phyloP scores from a whole-genome alignment of 495 filamentous ascomycete genomes.

The Penicillium silybi region DNA sequence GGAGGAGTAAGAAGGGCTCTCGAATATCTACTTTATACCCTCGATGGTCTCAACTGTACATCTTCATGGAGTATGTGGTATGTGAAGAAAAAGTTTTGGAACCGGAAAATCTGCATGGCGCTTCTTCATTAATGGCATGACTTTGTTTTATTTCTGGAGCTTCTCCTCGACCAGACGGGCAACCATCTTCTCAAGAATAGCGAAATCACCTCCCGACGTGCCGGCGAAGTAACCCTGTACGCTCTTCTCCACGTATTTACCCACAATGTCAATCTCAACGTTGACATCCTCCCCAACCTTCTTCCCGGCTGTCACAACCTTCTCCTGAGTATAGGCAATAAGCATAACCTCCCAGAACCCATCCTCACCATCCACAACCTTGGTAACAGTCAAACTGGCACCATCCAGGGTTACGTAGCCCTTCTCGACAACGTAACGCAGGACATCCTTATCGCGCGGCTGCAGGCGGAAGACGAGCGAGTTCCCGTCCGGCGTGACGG shows the following conservation, averaged over 20 bases:
- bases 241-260: constrained; percentile 98
- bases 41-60: constrained; percentile 20
- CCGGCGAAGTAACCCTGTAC: constrained; percentile 57
- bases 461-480: constrained; percentile 78
- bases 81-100: constrained; percentile 17
- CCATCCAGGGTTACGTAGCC: constrained; percentile 94
- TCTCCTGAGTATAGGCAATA: constrained; percentile 96
- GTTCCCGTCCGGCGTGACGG: constrained; percentile 75
- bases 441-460: constrained; percentile 60
- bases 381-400: constrained; percentile 89
- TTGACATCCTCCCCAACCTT: constrained; percentile 83
- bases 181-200: constrained; percentile 81
- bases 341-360: constrained; percentile 98
- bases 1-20: constrained; percentile 30
- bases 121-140: constrained; percentile 14
- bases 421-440: constrained; percentile 92
- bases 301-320: constrained; percentile 80
- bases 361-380: constrained; percentile 64
- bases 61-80: constrained; percentile 17
- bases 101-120: constrained; percentile 10
- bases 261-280: constrained; percentile 96
- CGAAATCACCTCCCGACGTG: constrained; percentile 47
- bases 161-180: constrained; percentile 70
- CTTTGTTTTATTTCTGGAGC: constrained; percentile 40
- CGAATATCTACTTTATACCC: constrained; percentile 18